Base-by-base conservation (phyloP, 305 asterid species). In the Fraxinus floribunda region DNA sequence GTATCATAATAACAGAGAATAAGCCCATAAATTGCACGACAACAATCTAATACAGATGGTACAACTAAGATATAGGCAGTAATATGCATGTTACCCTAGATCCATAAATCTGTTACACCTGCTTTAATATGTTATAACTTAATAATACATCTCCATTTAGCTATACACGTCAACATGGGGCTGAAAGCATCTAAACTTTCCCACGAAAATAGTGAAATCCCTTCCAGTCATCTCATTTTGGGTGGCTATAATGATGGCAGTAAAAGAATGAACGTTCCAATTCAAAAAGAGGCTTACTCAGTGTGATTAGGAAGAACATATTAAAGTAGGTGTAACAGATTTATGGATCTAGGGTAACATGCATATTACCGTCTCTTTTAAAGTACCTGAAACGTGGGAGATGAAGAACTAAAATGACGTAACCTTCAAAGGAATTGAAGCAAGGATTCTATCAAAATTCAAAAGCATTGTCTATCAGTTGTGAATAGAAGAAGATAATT, bases 1-100 rank as follows among this genome's bases (percentile, higher is more conserved):
- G 85, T 66, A 83, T 6, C 44, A 30, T 29, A 39, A 80, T 13
- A 78, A 75, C 52, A 60, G 11, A 38, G 41, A 49, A 30, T n/a
- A 41, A 18, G 77, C 29, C 62, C 0, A 30, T 57, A 73, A 55
- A 73, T 52, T 79, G 34, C 30, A 66, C 10, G 71, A 29, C 15
- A 6, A 32, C 22, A 22, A 16, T n/a, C 2, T 22, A 62, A 62
- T 62, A 62, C 5, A 62, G 16, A 22, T 22, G 7, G 22, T 1
- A 22, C 72, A 22, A 62, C 29, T 20, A 0, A 60, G 8, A 20
- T 18, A 62, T 62, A 20, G 32, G 66, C 5, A 10, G 9, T 26
- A 18, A 57, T 57, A 57, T 57, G 24, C 68, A 57, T 57, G 24
- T 57, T 57, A 16, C 8, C 68, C 64, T 15, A 44, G 5, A 44